These are phyloP conservation scores for Cercospora sp. DNA, from an alignment of 2,329 filamentous ascomycete species.

Conservation along the genomic window DNA sequence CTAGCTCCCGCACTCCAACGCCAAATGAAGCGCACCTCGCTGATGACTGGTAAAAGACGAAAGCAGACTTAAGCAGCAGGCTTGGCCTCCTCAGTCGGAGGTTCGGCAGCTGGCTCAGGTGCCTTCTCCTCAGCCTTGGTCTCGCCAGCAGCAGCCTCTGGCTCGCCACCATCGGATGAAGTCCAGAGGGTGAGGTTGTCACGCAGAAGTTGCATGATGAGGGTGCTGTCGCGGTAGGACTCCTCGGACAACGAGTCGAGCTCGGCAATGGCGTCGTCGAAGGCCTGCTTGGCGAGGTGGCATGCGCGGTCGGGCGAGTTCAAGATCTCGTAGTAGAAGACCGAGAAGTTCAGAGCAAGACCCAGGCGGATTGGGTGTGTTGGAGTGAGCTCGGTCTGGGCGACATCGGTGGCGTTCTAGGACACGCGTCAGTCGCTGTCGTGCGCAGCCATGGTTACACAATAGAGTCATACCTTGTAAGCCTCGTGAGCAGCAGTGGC, in stretches of 20 bases:
- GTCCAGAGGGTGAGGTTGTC: conserved; percentile 99
- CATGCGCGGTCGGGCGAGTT: conserved; percentile 97
- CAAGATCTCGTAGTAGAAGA: conserved; percentile 99
- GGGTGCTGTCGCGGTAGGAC: conserved; percentile 97
- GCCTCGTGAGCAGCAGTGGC: conserved; percentile 87
- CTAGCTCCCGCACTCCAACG: conserved; percentile 25
- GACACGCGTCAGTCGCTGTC: conserved; percentile 27
- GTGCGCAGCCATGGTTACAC: conserved; percentile 12
- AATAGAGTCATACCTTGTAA: conserved; percentile 74
- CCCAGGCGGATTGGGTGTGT: conserved; percentile 98
- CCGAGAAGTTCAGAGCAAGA: conserved; percentile 97
- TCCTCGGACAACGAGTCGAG: conserved; percentile 97
- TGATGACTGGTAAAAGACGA: conserved; percentile 22
- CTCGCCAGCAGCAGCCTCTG: conserved; percentile 60
- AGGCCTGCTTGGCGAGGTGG: conserved; percentile 98
- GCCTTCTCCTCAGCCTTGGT: conserved; percentile 53
- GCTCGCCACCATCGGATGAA: conserved; percentile 83
- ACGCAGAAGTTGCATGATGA: conserved; percentile 98
- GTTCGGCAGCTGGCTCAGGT: conserved; percentile 49
- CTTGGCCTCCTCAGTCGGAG: conserved; percentile 41
- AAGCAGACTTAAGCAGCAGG: conserved; percentile 26
- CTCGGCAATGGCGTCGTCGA: conserved; percentile 97
- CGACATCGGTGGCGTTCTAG: conserved; percentile 94
- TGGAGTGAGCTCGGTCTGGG: conserved; percentile 93
- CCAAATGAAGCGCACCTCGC: conserved; percentile 23